Evolutionary conservation across 306 rosid species (phyloP), one percentile per base, ranked within the genome.

Genomic region (Delonix regia): DNA sequence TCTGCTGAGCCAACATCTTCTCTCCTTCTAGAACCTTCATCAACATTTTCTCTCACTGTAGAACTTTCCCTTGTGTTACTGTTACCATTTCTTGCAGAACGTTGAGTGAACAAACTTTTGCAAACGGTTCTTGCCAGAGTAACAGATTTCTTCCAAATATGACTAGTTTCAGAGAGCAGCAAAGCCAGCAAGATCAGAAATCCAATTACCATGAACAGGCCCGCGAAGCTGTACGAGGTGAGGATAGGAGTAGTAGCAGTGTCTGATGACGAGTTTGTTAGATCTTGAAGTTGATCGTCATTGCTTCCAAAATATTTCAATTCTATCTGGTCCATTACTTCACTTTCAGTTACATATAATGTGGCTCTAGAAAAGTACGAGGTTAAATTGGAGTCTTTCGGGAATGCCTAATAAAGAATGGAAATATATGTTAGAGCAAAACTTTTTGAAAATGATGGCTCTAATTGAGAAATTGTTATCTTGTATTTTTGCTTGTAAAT

Each of bases 201-300:
- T 30, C 82, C 76, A 19, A 67, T 78, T 15, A 78, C 63, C 70
- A 78, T 28, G 39, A 78, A 78, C 27, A 69, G 38, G 4, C 82
- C 82, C 7, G 62, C 71, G 59, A 78, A 78, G 41, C 76, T 78
- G 14, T 78, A 44, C 9, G 76, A 7, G 1, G 75, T 57, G 25
- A 78, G 76, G 49, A 15, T 69, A 10, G 66, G 41, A 77, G 18
- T 52, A 2, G 10, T 25, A 9, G n/a, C n/a, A n/a, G n/a, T n/a
- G n/a, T n/a, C n/a, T n/a, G 75, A 55, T 4, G 75, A 78, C 9
- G 36, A 39, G 3, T 9, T 13, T 3, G 48, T n/a, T 25, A 41
- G 33, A 0, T 55, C 67, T 52, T 39, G 22, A 45, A 52, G 1
- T 27, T 28, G 52, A 19, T 22, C 36, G 1, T 69, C 18, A 22